Evolutionary conservation across 1,284 basidiomycete species (phyloP).

Genomic region (Ceratobasidium sp.): DNA sequence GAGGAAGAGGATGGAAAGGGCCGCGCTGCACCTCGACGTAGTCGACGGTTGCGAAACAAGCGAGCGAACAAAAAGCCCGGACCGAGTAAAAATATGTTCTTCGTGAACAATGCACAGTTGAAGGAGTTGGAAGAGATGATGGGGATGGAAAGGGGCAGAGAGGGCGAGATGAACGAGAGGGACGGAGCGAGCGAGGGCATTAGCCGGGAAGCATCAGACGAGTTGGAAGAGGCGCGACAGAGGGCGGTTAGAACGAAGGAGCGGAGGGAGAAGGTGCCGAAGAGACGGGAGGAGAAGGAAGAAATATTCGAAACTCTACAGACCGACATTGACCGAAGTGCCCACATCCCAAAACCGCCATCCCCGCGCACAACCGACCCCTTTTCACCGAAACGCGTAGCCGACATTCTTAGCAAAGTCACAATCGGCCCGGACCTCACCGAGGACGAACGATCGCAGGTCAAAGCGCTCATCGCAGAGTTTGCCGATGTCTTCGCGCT

Average conservation of each 20-base stretch:
- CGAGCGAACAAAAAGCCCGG: not conserved
- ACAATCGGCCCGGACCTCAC: conserved; percentile 49
- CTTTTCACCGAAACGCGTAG: conserved; percentile 52
- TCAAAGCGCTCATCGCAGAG: not conserved
- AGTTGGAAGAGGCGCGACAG: too few species aligned
- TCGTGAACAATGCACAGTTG: too few species aligned
- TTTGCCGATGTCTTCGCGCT: conserved; percentile 27
- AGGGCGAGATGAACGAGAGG: too few species aligned
- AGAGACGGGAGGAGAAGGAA: not conserved
- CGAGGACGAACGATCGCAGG: conserved; percentile 20
- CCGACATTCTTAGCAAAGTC: conserved; percentile 51
- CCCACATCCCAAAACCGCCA: conserved; percentile 1
- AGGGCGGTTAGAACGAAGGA: too few species aligned
- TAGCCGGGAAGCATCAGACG: too few species aligned
- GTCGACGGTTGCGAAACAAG: not conserved
- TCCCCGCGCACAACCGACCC: conserved; percentile 48
- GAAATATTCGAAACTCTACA: not conserved
- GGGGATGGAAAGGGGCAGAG: not conserved
- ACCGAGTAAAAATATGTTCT: not conserved
- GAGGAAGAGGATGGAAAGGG: not conserved
- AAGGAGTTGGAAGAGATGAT: not conserved
- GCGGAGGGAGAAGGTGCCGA: too few species aligned
- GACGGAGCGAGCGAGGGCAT: too few species aligned
- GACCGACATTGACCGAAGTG: not conserved
- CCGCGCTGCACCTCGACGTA: not conserved